phyloP scores from a whole-genome alignment of 2,329 filamentous ascomycete species.

The Phaeomoniella chlamydospora region DNA sequence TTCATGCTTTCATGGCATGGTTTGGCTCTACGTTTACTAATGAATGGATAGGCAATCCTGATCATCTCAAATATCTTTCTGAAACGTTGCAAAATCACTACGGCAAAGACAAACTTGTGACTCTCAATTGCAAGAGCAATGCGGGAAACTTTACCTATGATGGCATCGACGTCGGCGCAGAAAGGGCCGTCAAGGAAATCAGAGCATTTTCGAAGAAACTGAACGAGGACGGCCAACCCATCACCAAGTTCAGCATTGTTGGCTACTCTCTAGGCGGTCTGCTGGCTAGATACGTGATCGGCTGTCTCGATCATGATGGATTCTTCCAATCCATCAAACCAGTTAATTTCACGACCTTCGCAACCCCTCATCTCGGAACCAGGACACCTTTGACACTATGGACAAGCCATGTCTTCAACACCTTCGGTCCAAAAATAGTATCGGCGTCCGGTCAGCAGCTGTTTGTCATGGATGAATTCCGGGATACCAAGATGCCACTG shows the following conservation, averaged over 20 bases:
- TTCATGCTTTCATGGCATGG: slow-evolving; percentile 19
- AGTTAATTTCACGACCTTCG: slow-evolving; percentile 90
- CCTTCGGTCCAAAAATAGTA: slow-evolving; percentile 65
- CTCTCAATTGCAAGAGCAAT: slow-evolving; percentile 42
- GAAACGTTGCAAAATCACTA: slow-evolving; percentile 35
- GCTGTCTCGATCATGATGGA: slow-evolving; percentile 67
- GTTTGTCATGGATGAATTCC: slow-evolving; percentile 75
- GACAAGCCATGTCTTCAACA: slow-evolving; percentile 60
- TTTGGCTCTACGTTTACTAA: no score
- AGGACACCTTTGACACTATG: slow-evolving; percentile 53
- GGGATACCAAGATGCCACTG: slow-evolving; percentile 66
- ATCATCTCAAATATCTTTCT: slow-evolving; percentile 40
- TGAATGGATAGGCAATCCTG: slow-evolving; percentile 49
- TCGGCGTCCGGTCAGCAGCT: slow-evolving; percentile 76
- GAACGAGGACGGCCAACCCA: slow-evolving; percentile 48
- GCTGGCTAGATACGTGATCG: slow-evolving; percentile 73
- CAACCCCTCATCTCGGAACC: slow-evolving; percentile 68
- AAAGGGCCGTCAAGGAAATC: slow-evolving; percentile 49
- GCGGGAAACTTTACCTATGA: slow-evolving; percentile 47
- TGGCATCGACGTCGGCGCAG: slow-evolving; percentile 54
- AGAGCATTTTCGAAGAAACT: slow-evolving; percentile 41
- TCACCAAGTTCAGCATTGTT: slow-evolving; percentile 71
- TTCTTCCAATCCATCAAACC: slow-evolving; percentile 68
- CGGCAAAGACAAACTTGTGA: slow-evolving; percentile 35
- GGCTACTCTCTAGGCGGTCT: slow-evolving; percentile 86